Evolutionary conservation across 1,284 basidiomycete genomes (phyloP), one percentile per base, ranked within the genome.

Genomic region (Ceratobasidium sp.): DNA sequence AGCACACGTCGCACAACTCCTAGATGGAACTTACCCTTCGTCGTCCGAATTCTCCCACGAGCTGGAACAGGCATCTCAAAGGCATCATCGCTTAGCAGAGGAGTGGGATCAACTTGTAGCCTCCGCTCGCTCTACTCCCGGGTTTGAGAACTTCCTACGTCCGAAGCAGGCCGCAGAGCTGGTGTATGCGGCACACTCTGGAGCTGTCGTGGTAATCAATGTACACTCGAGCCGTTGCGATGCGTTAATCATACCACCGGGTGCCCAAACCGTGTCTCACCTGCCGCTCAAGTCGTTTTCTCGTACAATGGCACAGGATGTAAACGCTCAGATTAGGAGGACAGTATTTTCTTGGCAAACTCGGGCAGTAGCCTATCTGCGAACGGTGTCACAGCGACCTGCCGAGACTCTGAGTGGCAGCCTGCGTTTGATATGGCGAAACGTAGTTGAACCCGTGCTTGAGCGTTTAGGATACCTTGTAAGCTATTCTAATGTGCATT

Each of bases 161-260:
- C 44, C 43, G 2, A 13, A 4, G 11, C 46, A 25, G 5, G 43
- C 19, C 8, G 8, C 13, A 2, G 13, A 66, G 9, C 6, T 66
- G 4, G 15, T 51, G 13, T 1, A 19, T 15, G 13, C n/a, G 8
- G 64, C 22, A 19, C 6, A 66, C 2, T 51, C 22, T 32, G 29
- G 49, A 9, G 25, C 46, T 1, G 49, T 44, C 22, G 64, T 52
- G 8, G 22, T 66, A 19, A 15, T 66, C 4, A 66, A 66, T 25
- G 43, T 66, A 2, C 44, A 66, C 46, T 7, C n/a, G 19, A 25
- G n/a, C 22, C 64, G 64, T 5, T 66, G 64, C 43, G 64, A 64
- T 64, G 61, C 61, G 5, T 17, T 43, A 8, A 25, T 43, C 61
- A 11, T 64, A 32, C 13, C 17, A 29, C 22, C 43, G 22, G 32